Base-by-base conservation (phyloP, 768 basidiomycete species). In the Pisolithus tinctorius region DNA sequence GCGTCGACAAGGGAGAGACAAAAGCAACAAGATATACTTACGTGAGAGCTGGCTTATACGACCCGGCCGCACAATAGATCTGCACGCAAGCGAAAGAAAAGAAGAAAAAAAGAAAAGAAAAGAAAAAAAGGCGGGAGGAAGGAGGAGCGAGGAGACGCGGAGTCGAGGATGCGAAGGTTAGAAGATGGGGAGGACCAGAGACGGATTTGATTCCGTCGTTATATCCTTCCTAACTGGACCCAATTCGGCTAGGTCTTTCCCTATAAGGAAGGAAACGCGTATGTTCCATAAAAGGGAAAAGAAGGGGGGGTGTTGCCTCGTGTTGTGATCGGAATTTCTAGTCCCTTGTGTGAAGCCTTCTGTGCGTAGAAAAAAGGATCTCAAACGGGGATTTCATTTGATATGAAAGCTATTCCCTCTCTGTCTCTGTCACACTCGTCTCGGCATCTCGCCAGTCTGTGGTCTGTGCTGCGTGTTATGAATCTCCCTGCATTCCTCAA, bases 51-150 rank as follows among this genome's bases (percentile, higher is more conserved):
- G 60, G 63, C 53, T 54, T 61, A 63, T 54, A 54, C 56, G 67
- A 59, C 63, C 59, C 60, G 56, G 62, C 48, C 61, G 68, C 68
- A 67, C 66, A 67, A 67, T 60, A 56, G 58, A 62, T 31, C 45
- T 31, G 52, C 69, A 65, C 69, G 56, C 63, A 45, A 48, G 67
- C 54, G 43, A 56, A 53, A 48, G 55, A 60, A 55, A 59, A 45
- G 49, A 61, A 52, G 60, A 56, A 62, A 20, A 51, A 63, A 38
- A 41, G 44, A 36, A 54, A 52, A 36, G 52, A 55, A 55, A 48
- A 50, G 62, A 66, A 66, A 57, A 60, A 73, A 59, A 61, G 68
- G 71, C 70, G 69, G 71, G 62, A 65, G 62, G 67, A 63, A 67
- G 69, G 69, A 61, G 63, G 63, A 58, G 66, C 56, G 61, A 63